Percentiles rank a stretch among this genome's conserved stretches.
Conservation (phyloP, 139 green algal genomes). For the Auxenochlorella pyrenoidosa region DNA sequence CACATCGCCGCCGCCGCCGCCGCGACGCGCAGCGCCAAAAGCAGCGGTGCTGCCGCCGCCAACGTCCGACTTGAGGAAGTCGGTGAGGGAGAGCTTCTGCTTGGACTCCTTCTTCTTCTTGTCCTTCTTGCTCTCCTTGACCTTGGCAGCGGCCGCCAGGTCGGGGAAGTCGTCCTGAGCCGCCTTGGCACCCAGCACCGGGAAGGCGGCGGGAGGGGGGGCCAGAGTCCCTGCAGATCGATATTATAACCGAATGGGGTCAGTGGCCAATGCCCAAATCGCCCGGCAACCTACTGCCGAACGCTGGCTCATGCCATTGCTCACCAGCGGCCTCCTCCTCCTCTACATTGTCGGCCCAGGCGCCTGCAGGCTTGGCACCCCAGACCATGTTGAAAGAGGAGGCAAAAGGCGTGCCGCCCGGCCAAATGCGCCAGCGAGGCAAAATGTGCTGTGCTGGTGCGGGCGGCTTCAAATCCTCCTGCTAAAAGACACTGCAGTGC, state of each 20-base stretch:
- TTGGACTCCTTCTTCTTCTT: conserved; percentile 74
- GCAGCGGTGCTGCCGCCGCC: not conserved
- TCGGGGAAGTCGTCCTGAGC: conserved; percentile 70
- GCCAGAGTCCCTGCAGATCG: not conserved
- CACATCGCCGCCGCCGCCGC: conserved; percentile 42
- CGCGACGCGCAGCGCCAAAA: not conserved
- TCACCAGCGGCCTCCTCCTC: conserved; percentile 48
- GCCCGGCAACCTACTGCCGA: not conserved
- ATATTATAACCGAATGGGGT: not conserved
- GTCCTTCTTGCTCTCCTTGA: conserved; percentile 67
- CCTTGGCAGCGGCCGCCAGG: conserved; percentile 62
- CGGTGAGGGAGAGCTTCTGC: conserved; percentile 67
- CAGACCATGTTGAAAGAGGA: conserved; percentile 23
- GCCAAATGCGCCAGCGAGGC: not conserved
- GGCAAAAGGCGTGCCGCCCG: not conserved
- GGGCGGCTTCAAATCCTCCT: no score
- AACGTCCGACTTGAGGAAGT: conserved; percentile 65
- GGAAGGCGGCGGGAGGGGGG: not conserved
- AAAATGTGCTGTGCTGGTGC: no score
- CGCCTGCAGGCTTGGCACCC: conserved; percentile 14
- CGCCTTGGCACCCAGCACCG: not conserved
- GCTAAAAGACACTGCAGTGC: no score
- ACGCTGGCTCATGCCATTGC: not conserved
- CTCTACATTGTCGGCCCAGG: conserved; percentile 69
- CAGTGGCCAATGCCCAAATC: not conserved